phyloP scores from a whole-genome alignment of 2,329 filamentous ascomycete species.

The Colletotrichum magnum region DNA sequence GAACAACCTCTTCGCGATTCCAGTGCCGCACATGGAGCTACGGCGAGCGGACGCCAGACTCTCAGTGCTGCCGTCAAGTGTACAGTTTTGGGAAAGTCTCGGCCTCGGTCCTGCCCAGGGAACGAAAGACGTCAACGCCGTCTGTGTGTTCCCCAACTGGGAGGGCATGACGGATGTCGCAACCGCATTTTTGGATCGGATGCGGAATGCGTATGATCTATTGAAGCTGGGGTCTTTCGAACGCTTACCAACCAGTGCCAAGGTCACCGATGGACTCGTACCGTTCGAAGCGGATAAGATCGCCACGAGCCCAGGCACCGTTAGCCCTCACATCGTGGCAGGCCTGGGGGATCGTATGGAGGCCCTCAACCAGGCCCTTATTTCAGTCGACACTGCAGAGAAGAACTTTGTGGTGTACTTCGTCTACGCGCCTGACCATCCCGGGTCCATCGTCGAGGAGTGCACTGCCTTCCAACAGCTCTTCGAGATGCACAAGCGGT shows the following conservation, averaged over 20 bases:
- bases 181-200: conserved; percentile 74
- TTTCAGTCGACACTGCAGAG: conserved; percentile 57
- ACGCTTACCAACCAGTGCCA: conserved; percentile 58
- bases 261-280: conserved; percentile 64
- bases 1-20: conserved; percentile 72
- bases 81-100: conserved; percentile 86
- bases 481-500: conserved; percentile 73
- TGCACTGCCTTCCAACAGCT: conserved; percentile 82
- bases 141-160: conserved; percentile 79
- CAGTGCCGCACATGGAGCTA: conserved; percentile 79
- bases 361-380: conserved; percentile 62
- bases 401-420: conserved; percentile 83
- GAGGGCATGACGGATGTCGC: conserved; percentile 74
- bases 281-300: conserved; percentile 64
- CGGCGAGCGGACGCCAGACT: conserved; percentile 78
- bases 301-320: conserved; percentile 32
- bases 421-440: conserved; percentile 76
- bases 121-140: conserved; percentile 77
- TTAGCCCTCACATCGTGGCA: conserved; percentile 43
- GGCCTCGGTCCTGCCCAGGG: conserved; percentile 81
- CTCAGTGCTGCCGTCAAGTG: conserved; percentile 80
- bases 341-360: conserved; percentile 64
- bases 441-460: conserved; percentile 75
- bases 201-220: conserved; percentile 80
- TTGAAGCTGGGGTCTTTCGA: conserved; percentile 79